Conservation (phyloP, 345 rosid genomes). For the Eucalyptus regnans region DNA sequence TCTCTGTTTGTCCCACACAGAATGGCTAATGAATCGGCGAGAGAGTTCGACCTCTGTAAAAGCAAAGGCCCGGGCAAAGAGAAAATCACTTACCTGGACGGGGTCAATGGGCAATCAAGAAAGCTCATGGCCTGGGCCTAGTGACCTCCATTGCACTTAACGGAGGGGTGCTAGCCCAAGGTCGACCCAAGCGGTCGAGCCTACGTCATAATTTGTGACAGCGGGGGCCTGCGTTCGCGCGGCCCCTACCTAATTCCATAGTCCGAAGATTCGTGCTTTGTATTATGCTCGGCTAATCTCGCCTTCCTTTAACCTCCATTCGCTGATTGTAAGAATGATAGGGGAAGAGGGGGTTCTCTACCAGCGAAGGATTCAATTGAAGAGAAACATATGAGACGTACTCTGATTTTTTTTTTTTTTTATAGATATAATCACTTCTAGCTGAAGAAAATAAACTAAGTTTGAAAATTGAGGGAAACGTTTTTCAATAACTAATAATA, state of each 20-base stretch:
- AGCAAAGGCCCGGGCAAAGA: accelerated
- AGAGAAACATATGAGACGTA: too few relatives aligned
- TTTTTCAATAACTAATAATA: too few relatives aligned
- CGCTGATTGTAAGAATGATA: neutral
- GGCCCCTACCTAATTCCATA: neutral
- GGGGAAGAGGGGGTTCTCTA: neutral
- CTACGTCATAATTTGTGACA: neutral
- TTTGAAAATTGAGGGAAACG: too few relatives aligned
- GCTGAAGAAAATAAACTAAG: too few relatives aligned
- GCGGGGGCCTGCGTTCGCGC: neutral
- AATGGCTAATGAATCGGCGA: neutral
- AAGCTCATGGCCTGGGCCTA: neutral
- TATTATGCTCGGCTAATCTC: too few relatives aligned
- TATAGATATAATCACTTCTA: too few relatives aligned
- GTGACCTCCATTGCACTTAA: slow-evolving; percentile 1
- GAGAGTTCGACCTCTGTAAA: neutral
- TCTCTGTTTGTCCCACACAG: neutral
- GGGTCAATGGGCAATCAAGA: neutral
- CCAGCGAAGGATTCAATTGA: too few relatives aligned
- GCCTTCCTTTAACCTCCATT: neutral
- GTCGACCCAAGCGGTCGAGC: neutral
- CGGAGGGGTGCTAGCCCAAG: neutral
- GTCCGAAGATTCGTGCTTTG: neutral
- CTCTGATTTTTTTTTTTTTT: too few relatives aligned
- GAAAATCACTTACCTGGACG: neutral